phyloP scores from a whole-genome alignment of 345 rosid genomes.

The Bruguiera gymnorhiza region DNA sequence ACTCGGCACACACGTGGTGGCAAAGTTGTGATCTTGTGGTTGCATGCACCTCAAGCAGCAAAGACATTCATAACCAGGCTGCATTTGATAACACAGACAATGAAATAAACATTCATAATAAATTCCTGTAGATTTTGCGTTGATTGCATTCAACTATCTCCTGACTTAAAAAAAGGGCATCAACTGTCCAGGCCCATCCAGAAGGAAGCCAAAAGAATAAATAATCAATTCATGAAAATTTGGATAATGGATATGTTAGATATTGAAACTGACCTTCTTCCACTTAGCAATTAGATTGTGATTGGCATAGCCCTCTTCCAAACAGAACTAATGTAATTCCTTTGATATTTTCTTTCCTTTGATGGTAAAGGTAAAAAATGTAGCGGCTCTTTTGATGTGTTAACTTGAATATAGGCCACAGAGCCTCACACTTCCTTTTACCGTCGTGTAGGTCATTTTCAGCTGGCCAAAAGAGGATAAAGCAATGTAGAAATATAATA shows the following conservation, averaged over 20 bases:
- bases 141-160: neutral
- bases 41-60: slow-evolving; percentile 90
- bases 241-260: neutral
- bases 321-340: slow-evolving; percentile 69
- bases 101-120: neutral
- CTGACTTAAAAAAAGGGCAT: no score
- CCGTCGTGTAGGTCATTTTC: slow-evolving; percentile 78
- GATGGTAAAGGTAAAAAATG: slow-evolving; percentile 56
- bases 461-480: slow-evolving; percentile 41
- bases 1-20: slow-evolving; percentile 83
- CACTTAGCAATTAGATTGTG: slow-evolving; percentile 69
- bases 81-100: slow-evolving; percentile 23
- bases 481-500: no score
- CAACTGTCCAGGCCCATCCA: neutral
- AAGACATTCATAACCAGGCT: slow-evolving; percentile 82
- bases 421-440: slow-evolving; percentile 68
- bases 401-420: slow-evolving; percentile 79
- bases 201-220: neutral
- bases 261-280: slow-evolving; percentile 44
- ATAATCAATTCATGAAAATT: neutral
- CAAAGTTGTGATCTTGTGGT: slow-evolving; percentile 84
- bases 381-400: slow-evolving; percentile 76
- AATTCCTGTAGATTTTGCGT: no score
- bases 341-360: slow-evolving; percentile 68
- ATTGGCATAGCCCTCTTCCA: slow-evolving; percentile 73